Evolutionary conservation across 2,329 filamentous ascomycete species (phyloP), one percentile per base, ranked within the genome.

Genomic region (Calonectria pauciramosa): DNA sequence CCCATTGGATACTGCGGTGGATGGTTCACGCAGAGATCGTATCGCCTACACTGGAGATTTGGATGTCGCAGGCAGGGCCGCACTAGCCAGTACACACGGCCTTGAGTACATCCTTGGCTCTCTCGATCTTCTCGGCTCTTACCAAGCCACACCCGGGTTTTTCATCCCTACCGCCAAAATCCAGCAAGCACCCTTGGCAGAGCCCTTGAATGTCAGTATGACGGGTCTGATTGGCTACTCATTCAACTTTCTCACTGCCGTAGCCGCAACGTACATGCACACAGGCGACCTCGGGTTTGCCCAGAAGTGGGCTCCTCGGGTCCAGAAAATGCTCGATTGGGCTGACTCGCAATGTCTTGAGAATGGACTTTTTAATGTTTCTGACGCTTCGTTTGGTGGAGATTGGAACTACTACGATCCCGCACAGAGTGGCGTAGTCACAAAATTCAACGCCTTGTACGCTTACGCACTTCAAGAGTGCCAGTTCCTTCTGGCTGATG

Each of bases 341-440:
- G 82, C 84, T 14, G 18, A 73, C 23, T 70, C 71, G n/a, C 54
- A 56, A 60, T 49, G 23, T 23, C 59, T 73, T 5, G 47, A 28
- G 26, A 74, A 76, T 32, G 80, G 80, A 1, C 73, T 83, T 1
- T 80, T 84, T 75, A 82, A 81, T 41, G 51, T 84, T 13, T 76
- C 80, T 3, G 78, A 82, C 23, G 30, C 77, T 8, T 77, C 75
- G 0, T 78, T 84, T n/a, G 81, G 79, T 0, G 82, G 82, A 1
- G 83, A 85, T 49, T 85, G 83, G 83, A 82, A 84, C 69, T 83
- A 84, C 71, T 85, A 84, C 72, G 83, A 85, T 34, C 79, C 82
- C 1, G 11, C 75, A 5, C 83, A 84, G 47, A 66, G 75, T 13
- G 82, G 82, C 14, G 77, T 80, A 4, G 79, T 81, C 2, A 77